A percentile compares a stretch with the other conserved stretches of the same genome.
These are phyloP conservation scores for Diaporthe aspalathi DNA, from an alignment of 2,329 filamentous ascomycete genomes.

Conservation along the genomic window DNA sequence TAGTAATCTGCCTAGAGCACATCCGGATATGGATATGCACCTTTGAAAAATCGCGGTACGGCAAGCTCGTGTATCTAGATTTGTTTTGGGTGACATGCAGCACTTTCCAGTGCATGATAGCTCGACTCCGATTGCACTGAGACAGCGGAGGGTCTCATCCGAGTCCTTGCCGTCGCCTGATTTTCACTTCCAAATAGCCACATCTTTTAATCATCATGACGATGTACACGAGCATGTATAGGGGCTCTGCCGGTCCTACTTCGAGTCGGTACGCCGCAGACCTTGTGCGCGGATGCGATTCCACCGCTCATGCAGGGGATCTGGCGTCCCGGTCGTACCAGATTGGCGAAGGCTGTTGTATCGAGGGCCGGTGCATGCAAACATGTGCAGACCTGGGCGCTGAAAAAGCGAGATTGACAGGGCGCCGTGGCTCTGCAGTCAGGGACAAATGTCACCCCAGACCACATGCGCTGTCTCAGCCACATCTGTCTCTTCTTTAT, in stretches of 20 bases:
- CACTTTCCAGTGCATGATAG: background rate
- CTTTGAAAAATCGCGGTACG: too few species aligned
- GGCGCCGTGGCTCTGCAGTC: conserved; percentile 32
- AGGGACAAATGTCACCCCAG: conserved; percentile 6
- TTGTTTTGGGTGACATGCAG: background rate
- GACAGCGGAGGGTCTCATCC: background rate
- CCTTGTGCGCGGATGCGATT: background rate
- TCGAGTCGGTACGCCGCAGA: conserved; percentile 15
- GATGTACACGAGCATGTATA: background rate
- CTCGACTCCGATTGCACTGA: background rate
- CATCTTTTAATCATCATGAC: background rate
- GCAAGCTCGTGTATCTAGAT: background rate
- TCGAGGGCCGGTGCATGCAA: background rate
- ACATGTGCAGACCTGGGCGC: conserved; percentile 44
- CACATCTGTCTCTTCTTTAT: conserved; percentile 22
- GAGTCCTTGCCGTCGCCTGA: background rate
- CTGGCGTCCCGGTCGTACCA: conserved; percentile 31
- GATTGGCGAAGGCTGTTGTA: conserved; percentile 38
- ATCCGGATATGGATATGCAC: background rate
- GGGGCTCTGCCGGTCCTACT: background rate
- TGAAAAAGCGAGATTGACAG: conserved; percentile 40
- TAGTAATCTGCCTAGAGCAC: background rate
- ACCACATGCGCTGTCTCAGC: conserved; percentile 31
- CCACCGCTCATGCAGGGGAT: conserved; percentile 18
- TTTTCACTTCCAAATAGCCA: background rate